Evolutionary conservation across 257 asterid species (phyloP).

Genomic region (Leptodermis oblonga): DNA sequence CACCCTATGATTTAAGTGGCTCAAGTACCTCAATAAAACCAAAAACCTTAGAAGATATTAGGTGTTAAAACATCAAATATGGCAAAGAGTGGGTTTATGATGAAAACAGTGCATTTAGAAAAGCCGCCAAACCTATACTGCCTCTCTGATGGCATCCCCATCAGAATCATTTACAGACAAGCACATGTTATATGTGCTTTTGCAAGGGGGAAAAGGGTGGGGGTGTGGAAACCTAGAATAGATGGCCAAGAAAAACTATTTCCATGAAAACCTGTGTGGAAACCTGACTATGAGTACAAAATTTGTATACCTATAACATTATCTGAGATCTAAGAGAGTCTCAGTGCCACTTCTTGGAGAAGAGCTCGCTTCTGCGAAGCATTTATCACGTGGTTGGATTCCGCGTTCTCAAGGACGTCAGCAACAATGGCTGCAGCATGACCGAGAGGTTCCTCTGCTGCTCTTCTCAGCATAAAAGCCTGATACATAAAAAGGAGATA

Average conservation of each 20-base stretch:
- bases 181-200: neutral
- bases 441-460: conserved; percentile 96
- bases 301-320: neutral
- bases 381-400: conserved; percentile 66
- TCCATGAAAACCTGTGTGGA: neutral
- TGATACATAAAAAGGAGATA: conserved; percentile 18
- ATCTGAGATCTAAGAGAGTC: conserved; percentile 48
- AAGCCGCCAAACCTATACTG: neutral
- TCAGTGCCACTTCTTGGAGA: conserved; percentile 94
- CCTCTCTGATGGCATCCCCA: neutral
- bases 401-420: conserved; percentile 91
- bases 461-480: conserved; percentile 98
- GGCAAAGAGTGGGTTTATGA: neutral
- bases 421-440: conserved; percentile 93
- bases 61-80: too few species aligned
- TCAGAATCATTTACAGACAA: neutral
- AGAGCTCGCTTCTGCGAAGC: conserved; percentile 82
- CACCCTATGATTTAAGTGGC: too few species aligned
- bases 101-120: neutral
- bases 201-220: too few species aligned
- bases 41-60: too few species aligned
- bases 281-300: neutral
- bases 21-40: too few species aligned
- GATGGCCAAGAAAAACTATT: neutral
- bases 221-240: neutral